phyloP scores from a whole-genome alignment of 2,329 filamentous ascomycete genomes.

The Fusarium tanahbumbuense region DNA sequence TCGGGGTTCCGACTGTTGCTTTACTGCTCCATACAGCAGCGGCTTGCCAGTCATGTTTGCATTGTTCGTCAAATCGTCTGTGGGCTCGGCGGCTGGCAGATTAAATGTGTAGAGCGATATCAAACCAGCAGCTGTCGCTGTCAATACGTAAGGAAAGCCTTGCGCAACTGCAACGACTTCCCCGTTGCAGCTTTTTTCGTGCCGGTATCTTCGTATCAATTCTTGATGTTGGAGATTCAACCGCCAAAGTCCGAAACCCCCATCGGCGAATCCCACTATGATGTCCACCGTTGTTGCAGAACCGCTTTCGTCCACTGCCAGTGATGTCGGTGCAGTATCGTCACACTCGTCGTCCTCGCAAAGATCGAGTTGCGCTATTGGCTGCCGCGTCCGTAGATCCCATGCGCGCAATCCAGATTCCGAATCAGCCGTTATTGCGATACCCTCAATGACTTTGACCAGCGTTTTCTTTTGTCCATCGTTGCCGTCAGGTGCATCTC shows the following conservation, averaged over 20 bases:
- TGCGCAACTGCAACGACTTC: conserved; percentile 77
- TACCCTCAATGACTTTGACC: conserved; percentile 80
- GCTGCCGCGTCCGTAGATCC: conserved; percentile 72
- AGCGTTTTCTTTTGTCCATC: conserved; percentile 68
- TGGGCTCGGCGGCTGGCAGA: conserved; percentile 18
- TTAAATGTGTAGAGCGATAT: conserved; percentile 81
- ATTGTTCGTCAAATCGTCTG: conserved; percentile 8
- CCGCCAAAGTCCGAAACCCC: conserved; percentile 77
- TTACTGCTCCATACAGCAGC: neutral
- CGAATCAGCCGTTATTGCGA: conserved; percentile 81
- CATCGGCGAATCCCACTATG: conserved; percentile 76
- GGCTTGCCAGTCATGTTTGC: neutral
- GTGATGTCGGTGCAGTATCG: conserved; percentile 65
- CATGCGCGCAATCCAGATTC: conserved; percentile 80
- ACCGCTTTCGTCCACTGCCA: conserved; percentile 71
- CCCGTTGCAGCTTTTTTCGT: conserved; percentile 71
- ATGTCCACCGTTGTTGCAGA: conserved; percentile 65
- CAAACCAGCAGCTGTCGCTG: conserved; percentile 78
- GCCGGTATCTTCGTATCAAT: conserved; percentile 66
- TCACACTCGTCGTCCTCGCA: conserved; percentile 30
- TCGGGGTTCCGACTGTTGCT: neutral
- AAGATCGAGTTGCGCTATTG: conserved; percentile 65
- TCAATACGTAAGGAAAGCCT: conserved; percentile 79
- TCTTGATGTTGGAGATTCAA: conserved; percentile 59
- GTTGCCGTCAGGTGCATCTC: conserved; percentile 49